Evolutionary conservation across 2,329 filamentous ascomycete species (phyloP), one percentile per base, ranked within the genome.

Genomic region (Alternaria arbusti): DNA sequence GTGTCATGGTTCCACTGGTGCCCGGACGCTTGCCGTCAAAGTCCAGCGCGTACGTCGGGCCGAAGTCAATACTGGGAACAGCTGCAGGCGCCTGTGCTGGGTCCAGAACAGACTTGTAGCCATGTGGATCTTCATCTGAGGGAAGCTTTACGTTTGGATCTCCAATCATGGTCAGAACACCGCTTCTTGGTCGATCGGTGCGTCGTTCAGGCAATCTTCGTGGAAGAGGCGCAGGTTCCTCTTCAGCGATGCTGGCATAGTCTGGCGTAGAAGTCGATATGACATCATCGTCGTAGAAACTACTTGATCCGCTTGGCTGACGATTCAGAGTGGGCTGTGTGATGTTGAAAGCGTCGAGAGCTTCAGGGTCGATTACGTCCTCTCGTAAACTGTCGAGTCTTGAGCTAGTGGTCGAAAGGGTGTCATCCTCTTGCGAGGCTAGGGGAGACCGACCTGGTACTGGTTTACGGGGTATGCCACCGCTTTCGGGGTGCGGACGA

Each of bases 61-160:
- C 95, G 80, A 97, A 97, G 78, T 97, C 90, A 66, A 97, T 87
- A 5, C 86, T 82, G 1, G 93, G 92, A 64, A 97, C 89, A 60
- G 88, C 85, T 23, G 87, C 84, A 13, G 69, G 57, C 22, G 58
- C 52, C 65, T 67, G 54, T 52, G 44, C 17, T 36, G 63, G 57
- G 66, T 70, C 26, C 65, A 61, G 8, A 61, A 56, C 76, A 71
- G 68, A 67, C 84, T 84, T 63, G 76, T 82, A 63, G 79, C 79
- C 84, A 15, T 84, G 82, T 57, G 84, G 83, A 51, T 81, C 82
- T 64, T 83, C 72, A 28, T 83, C 81, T 36, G 80, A 78, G 45
- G 79, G 81, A 62, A 68, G 63, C 15, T 75, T 75, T n/a, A 82
- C 71, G 36, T 82, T 82, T 7, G 83, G 81, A 54, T 83, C 80